Base-by-base conservation (phyloP, 2,329 filamentous ascomycete species). In the Penicillium corylophilum region DNA sequence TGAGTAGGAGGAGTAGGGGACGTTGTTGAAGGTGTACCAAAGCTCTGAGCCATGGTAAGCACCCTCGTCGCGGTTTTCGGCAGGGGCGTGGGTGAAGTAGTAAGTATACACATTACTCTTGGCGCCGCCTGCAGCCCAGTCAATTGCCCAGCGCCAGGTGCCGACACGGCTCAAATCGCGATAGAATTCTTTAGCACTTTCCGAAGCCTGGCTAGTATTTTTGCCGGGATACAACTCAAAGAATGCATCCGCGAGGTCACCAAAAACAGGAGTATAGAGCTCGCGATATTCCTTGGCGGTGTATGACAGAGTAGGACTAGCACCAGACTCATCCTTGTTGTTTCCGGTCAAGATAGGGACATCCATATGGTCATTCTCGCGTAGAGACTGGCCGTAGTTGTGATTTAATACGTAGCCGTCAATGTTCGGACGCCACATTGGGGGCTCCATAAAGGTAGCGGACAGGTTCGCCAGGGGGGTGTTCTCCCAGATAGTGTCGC, bases 261-360 rank as follows among this genome's bases (percentile, higher is more conserved):
- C 29, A 31, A 31, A 31, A 15, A 15, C 29, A 15, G 12, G 12
- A 3, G 29, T 15, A 31, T 31, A 31, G 29, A 31, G 29, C 29
- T 31, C 42, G 15, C 59, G 46, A 55, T 65, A 67, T 18, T 59
- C 50, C 15, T 48, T 44, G 9, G 65, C 35, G 9, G 59, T 60
- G 46, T 64, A 58, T 35, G 54, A 59, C 2, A 63, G 55, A 15
- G 53, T 53, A n/a, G 60, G 62, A 31, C 28, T 52, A 1, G 63
- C 60, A 15, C 66, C 64, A 26, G 51, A 61, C 51, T 70, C 65
- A 23, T 69, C 67, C 33, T 53, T 55, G 42, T 57, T 69, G 53
- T 68, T 67, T 20, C 66, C 65, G 13, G 29, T 31, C 29, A 31
- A 31, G 29, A 31, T 31, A 15, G 29, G 29, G 29, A 31, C 7